These are phyloP conservation scores for Aspergillus alliaceus DNA, from an alignment of 2,329 filamentous ascomycete genomes.

Conservation along the genomic window DNA sequence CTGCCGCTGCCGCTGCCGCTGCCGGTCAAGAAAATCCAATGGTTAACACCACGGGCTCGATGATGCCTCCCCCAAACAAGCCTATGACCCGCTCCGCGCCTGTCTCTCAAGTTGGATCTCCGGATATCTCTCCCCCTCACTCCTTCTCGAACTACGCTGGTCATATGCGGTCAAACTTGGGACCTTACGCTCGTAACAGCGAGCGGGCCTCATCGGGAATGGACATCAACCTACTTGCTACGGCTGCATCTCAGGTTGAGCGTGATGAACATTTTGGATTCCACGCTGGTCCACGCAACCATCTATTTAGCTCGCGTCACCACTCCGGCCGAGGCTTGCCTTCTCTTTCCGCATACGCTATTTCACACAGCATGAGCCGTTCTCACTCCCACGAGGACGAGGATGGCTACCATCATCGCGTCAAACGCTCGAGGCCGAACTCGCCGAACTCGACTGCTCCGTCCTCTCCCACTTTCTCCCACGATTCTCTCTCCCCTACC, in stretches of 20 bases:
- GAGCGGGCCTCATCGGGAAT: conserved; percentile 51
- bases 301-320: conserved; percentile 49
- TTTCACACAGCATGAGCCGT: conserved; percentile 82
- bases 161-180: conserved; percentile 58
- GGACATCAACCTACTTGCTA: conserved; percentile 69
- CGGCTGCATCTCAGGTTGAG: conserved; percentile 67
- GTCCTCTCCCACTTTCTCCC: conserved; percentile 93
- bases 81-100: conserved; percentile 86
- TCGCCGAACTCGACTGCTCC: conserved; percentile 95
- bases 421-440: conserved; percentile 88
- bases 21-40: conserved; percentile 52
- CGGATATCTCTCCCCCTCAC: conserved; percentile 92
- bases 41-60: conserved; percentile 52
- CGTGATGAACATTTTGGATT: conserved; percentile 54
- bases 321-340: conserved; percentile 61
- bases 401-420: conserved; percentile 71
- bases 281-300: conserved; percentile 47
- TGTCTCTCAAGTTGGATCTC: conserved; percentile 81
- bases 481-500: conserved; percentile 91
- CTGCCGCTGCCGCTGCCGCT: conserved; percentile 56
- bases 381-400: conserved; percentile 76
- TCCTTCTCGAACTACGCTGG: conserved; percentile 68
- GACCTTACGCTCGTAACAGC: conserved; percentile 53
- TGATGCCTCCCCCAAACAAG: conserved; percentile 78
- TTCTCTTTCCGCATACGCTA: conserved; percentile 73